Base-by-base conservation (phyloP, 305 asterid species). In the Fraxinus platypoda region DNA sequence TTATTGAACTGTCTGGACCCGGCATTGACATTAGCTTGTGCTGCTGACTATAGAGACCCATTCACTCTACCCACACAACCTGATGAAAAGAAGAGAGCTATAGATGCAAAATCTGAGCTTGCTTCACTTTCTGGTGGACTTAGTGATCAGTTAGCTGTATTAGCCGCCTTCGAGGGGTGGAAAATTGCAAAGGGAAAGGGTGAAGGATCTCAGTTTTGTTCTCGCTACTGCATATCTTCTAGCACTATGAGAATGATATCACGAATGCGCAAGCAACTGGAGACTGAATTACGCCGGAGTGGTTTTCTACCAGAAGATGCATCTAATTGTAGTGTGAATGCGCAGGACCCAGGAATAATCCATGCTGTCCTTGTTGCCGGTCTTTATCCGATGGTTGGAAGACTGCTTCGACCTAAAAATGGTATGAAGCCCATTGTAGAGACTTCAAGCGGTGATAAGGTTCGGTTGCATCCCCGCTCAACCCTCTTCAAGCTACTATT, bases 91-190 rank as follows among this genome's bases (percentile, higher is more conserved):
- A 91, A 92, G 86, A 90, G 38, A 89, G 98, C 98, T 77, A 80
- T 88, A 78, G 86, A 89, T 78, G 98, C 98, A 75, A 91, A 86
- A 89, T 78, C 84, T 59, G 97, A 97, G 83, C 87, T 97, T 71
- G 98, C 97, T 81, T 93, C 98, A 4, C 81, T 86, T 28, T 91
- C 87, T 59, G 98, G 98, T 76, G 98, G 99, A 74, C 82, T 77
- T 33, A 90, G 99, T 33, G 98, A 97, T 85, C 99, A 97, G 80
- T 86, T 97, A 85, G 98, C 98, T 77, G 85, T 93, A 78, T 86
- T 97, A 64, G 98, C 98, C 23, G 99, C 98, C 49, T 97, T 91
- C 43, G 96, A 97, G 68, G 89, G 95, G 88, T 97, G 98, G 99
- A 87, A 82, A 84, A 83, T 38, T 77, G 97, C 99, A 0, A 91